These are phyloP conservation scores for Schizosaccharomyces versatilis DNA, from an alignment of 1,139 yeast species.

Conservation along the genomic window DNA sequence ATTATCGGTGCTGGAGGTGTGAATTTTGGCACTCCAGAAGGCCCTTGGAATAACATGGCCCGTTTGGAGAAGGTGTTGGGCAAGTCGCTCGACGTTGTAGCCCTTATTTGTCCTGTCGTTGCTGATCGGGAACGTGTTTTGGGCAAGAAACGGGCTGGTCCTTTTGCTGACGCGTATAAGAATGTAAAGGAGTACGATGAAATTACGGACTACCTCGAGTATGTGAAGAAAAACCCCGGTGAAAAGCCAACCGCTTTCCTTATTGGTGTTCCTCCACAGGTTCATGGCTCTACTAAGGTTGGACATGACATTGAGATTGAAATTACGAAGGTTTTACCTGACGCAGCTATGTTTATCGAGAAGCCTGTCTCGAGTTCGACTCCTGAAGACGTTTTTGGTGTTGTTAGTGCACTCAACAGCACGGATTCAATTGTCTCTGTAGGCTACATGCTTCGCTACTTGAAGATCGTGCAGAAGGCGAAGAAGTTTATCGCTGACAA, in stretches of 20 bases:
- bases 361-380: conserved; percentile 14
- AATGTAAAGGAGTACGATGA: conserved; percentile 10
- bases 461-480: conserved; percentile 14
- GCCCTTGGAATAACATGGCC: conserved; percentile 14
- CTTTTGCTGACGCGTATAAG: conserved; percentile 11
- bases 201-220: conserved; percentile 11
- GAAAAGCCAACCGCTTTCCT: conserved; percentile 12
- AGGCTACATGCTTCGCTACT: conserved; percentile 15
- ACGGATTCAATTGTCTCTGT: conserved; percentile 11
- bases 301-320: conserved; percentile 13
- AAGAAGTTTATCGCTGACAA: conserved; percentile 12
- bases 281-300: conserved; percentile 13
- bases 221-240: conserved; percentile 4
- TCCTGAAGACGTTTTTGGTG: conserved; percentile 12
- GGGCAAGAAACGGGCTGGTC: conserved; percentile 10
- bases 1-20: conserved; percentile 12
- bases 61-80: conserved; percentile 13
- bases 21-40: conserved; percentile 14
- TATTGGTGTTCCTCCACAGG: conserved; percentile 14
- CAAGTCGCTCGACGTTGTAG: conserved; percentile 12
- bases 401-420: conserved; percentile 8
- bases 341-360: conserved; percentile 13
- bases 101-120: conserved; percentile 13
- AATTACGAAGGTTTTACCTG: conserved; percentile 9
- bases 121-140: conserved; percentile 11